phyloP scores from a whole-genome alignment of 148 eudicot species.

The Suaeda aralocaspica region DNA sequence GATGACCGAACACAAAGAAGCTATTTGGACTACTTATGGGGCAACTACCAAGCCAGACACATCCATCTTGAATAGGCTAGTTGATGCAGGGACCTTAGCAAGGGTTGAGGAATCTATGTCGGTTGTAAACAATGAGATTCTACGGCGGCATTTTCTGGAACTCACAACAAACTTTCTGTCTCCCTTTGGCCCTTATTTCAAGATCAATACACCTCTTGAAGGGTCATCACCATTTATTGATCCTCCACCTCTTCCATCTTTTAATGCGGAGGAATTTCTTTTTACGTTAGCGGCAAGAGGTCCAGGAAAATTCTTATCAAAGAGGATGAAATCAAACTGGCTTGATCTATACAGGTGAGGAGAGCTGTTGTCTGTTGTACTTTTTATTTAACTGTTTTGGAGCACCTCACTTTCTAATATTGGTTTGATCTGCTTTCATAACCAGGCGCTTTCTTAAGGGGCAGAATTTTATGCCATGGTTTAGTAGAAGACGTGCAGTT shows the following conservation, averaged over 20 bases:
- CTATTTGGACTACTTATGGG: slow-evolving; percentile 73
- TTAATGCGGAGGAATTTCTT: slow-evolving; percentile 71
- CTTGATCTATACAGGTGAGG: slow-evolving; percentile 80
- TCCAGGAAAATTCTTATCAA: slow-evolving; percentile 88
- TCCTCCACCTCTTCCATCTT: slow-evolving; percentile 74
- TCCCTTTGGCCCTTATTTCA: slow-evolving; percentile 92
- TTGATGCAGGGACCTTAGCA: slow-evolving; percentile 89
- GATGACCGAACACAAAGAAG: slow-evolving; percentile 97
- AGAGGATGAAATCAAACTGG: slow-evolving; percentile 94
- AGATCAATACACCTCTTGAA: slow-evolving; percentile 79
- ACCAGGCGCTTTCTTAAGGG: slow-evolving; percentile 83
- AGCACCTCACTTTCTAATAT: slow-evolving; percentile 5
- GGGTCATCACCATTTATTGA: slow-evolving; percentile 85
- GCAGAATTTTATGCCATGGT: slow-evolving; percentile 84
- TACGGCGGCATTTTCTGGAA: slow-evolving; percentile 94
- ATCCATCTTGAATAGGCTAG: slow-evolving; percentile 86
- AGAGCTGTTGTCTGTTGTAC: neutral
- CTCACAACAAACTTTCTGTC: slow-evolving; percentile 91
- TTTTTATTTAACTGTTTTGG: neutral
- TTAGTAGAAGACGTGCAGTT: slow-evolving; percentile 72
- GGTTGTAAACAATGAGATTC: slow-evolving; percentile 94
- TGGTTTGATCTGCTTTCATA: slow-evolving; percentile 10
- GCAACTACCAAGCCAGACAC: slow-evolving; percentile 90
- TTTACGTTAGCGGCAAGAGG: slow-evolving; percentile 77
- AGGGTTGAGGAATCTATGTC: slow-evolving; percentile 98